Evolutionary conservation across 2,329 filamentous ascomycete genomes (phyloP).

Genomic region (Triangularia setosa): DNA sequence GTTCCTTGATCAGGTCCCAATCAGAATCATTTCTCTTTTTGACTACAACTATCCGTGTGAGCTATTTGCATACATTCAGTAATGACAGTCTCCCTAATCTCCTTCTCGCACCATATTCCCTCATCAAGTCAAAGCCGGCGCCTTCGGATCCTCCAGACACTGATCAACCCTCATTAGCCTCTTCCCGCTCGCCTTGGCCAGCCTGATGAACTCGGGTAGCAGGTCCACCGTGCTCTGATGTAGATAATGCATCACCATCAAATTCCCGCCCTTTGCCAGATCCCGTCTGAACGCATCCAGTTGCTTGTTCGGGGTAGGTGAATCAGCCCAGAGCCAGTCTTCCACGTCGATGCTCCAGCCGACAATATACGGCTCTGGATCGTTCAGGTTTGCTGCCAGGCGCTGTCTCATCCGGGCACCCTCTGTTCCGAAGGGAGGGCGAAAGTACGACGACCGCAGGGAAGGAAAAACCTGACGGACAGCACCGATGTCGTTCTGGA

Average conservation of each 20-base stretch:
- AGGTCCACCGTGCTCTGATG: constrained; percentile 62
- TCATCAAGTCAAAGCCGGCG: constrained; percentile 27
- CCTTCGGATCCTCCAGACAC: constrained; percentile 36
- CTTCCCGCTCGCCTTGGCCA: constrained; percentile 61
- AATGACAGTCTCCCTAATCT: neutral
- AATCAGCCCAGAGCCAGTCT: constrained; percentile 65
- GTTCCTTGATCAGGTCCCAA: too few relatives aligned
- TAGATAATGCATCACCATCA: constrained; percentile 68
- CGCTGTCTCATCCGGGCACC: constrained; percentile 63
- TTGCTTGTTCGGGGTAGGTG: constrained; percentile 61
- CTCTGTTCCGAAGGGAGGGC: constrained; percentile 65
- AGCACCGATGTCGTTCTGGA: constrained; percentile 52
- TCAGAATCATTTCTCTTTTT: neutral
- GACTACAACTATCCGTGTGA: neutral
- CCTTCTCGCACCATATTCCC: neutral
- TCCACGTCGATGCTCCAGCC: constrained; percentile 69
- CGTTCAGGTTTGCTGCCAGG: constrained; percentile 49
- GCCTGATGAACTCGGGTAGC: constrained; percentile 59
- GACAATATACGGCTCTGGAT: constrained; percentile 54
- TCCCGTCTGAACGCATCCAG: constrained; percentile 62
- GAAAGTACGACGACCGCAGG: constrained; percentile 52
- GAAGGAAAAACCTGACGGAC: constrained; percentile 37
- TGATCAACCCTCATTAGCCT: constrained; percentile 39
- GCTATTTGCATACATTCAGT: neutral
- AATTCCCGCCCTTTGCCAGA: constrained; percentile 56